These are phyloP conservation scores for Cyclostephanos invisitatus DNA, from an alignment of 108 stramenopile species.

Conservation along the genomic window DNA sequence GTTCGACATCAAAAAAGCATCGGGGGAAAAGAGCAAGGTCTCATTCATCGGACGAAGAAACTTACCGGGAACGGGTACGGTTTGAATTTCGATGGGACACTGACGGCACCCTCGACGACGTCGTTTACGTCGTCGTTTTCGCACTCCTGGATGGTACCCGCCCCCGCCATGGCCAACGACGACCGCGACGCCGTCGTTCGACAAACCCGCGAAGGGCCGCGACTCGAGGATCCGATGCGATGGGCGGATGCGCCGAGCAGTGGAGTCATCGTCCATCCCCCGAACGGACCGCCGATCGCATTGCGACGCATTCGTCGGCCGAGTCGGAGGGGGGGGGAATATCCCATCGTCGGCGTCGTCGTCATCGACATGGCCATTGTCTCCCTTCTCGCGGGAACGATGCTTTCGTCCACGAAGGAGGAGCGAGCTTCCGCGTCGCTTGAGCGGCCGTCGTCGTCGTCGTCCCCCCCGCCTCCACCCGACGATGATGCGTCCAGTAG, in stretches of 20 bases:
- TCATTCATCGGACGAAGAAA: neutral
- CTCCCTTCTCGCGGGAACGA: neutral
- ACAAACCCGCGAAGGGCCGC: neutral
- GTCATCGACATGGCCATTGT: neutral
- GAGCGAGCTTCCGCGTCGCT: neutral
- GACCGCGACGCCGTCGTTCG: slow-evolving; percentile 17
- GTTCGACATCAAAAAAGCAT: neutral
- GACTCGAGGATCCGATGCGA: neutral
- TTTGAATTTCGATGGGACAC: slow-evolving; percentile 46
- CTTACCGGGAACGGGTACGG: slow-evolving; percentile 47
- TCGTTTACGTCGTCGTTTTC: slow-evolving; percentile 8
- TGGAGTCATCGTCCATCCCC: slow-evolving; percentile 1
- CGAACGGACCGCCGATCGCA: neutral
- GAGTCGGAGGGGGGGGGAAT: neutral
- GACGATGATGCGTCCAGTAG: neutral
- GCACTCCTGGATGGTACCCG: neutral
- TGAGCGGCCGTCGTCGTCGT: neutral
- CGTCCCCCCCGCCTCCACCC: neutral
- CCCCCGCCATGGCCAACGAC: slow-evolving; percentile 14
- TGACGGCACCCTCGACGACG: neutral
- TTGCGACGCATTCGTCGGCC: neutral
- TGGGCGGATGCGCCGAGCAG: neutral
- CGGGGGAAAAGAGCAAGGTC: no score
- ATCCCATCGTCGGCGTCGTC: neutral
- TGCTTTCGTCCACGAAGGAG: neutral